Base-by-base conservation (phyloP, 140 eudicot genomes). In the Bidens hawaiensis region DNA sequence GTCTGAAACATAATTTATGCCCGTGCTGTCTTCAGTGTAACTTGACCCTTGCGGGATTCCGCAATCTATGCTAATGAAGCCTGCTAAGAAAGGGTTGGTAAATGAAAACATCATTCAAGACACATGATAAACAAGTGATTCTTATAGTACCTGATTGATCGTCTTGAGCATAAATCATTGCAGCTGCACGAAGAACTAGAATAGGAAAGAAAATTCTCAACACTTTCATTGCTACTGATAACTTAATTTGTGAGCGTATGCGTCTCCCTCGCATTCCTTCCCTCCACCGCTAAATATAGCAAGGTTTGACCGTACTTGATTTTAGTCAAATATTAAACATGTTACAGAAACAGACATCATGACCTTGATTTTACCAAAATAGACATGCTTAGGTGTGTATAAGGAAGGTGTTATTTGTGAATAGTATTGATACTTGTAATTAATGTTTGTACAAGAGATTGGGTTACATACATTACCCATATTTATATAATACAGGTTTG, bases 61-160 rank as follows among this genome's bases (percentile, higher is more conserved):
- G 12, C 43, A 38, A 38, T 38, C 43, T 38, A 38, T 38, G 43
- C 43, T 38, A 2, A 38, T 38, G 43, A 38, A 38, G 3, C 43
- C 43, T 38, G 43, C 43, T 31, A 31, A n/a, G n/a, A n/a, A n/a
- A n/a, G n/a, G n/a, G n/a, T n/a, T n/a, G n/a, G n/a, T n/a, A n/a
- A n/a, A n/a, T n/a, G n/a, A n/a, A n/a, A n/a, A n/a, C n/a, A n/a
- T n/a, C n/a, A n/a, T n/a, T n/a, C 4, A 16, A 6, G 45, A 2
- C 19, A 53, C 10, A 36, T 3, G 11, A 34, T 7, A 14, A 34
- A 34, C 11, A 4, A 30, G 34, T 25, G 21, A 15, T 7, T 33
- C 31, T 16, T 56, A 5, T 58, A 34, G 10, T 28, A 73, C 78
- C 78, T 65, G 79, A 60, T 74, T 60, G 62, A 49, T 66, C 74